Evolutionary conservation across 2,329 filamentous ascomycete genomes (phyloP), one percentile per base, ranked within the genome.

Genomic region (Fusarium mundagurra): DNA sequence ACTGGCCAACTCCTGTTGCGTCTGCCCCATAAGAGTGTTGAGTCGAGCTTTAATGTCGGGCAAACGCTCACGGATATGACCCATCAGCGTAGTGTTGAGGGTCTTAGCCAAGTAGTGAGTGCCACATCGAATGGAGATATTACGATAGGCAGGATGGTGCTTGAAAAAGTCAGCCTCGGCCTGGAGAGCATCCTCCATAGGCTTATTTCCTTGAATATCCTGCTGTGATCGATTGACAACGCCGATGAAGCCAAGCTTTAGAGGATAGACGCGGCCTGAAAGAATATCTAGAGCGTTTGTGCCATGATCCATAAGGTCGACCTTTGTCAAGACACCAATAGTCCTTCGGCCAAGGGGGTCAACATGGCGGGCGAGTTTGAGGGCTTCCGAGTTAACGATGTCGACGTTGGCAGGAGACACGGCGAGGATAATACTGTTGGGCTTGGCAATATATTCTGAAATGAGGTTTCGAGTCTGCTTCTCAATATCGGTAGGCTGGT

Each of bases 21-120:
- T 98, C 84, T 99, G 96, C n/a, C 96, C 96, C 96, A 99, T 99
- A 59, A 99, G 86, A 2, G 96, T 99, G 83, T 99, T 99, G 71
- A 99, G 88, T 63, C 96, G 92, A 57, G 96, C 96, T 85, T 99
- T 99, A 86, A 99, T 99, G 82, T 99, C 96, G 36, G 96, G 96
- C 78, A 99, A 86, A 53, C 96, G 91, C 82, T 99, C 96, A 69
- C 96, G 93, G 80, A 99, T 99, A 81, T 99, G 96, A 29, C 91
- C 86, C 96, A 99, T 98, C 74, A 99, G 88, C 18, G 96, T 99
- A 48, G 92, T 92, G 84, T 98, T 99, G 71, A 99, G 88, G 20
- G 94, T 98, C 86, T 96, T 98, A 59, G 96, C 96, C 64, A 99
- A 86, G 80, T 93, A 98, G 67, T 97, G 94, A 5, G 96, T 99